Percentiles rank a stretch among this genome's conserved stretches.
Evolutionary conservation across 1,139 yeast species (phyloP).

Genomic region (Saccharomycopsis hybrid): DNA sequence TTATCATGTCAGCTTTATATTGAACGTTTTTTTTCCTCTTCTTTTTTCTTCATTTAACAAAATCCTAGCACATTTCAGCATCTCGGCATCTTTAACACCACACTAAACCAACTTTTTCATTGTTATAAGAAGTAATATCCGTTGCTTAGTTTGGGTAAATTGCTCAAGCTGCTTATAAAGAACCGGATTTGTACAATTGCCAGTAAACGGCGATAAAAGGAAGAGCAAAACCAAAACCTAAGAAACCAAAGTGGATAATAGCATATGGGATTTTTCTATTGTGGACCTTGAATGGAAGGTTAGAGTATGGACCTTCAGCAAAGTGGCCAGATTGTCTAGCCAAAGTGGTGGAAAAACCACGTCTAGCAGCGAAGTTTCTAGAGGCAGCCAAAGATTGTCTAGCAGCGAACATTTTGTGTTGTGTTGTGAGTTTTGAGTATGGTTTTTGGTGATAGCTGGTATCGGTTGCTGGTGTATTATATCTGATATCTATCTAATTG

Average conservation of each 20-base stretch:
- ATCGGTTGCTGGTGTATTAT: background rate
- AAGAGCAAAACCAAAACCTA: conserved; percentile 54
- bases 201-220: conserved; percentile 66
- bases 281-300: conserved; percentile 91
- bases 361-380: conserved; percentile 24
- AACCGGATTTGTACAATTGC: conserved; percentile 73
- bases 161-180: conserved; percentile 1
- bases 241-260: conserved; percentile 72
- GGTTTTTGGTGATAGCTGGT: background rate
- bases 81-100: no score
- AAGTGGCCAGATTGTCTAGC: conserved; percentile 39
- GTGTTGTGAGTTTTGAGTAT: conserved; percentile 5
- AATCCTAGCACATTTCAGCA: no score
- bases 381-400: conserved; percentile 26
- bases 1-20: no score
- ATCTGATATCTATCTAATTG: background rate
- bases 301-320: conserved; percentile 83
- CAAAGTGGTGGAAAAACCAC: conserved; percentile 32
- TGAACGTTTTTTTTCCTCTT: no score
- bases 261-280: conserved; percentile 86
- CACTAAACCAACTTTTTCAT: no score
- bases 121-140: no score
- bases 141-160: no score
- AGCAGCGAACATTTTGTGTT: conserved; percentile 28
- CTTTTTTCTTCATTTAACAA: no score